These are phyloP conservation scores for Elsinoe arachidis DNA, from an alignment of 2,329 filamentous ascomycete species.

Conservation along the genomic window DNA sequence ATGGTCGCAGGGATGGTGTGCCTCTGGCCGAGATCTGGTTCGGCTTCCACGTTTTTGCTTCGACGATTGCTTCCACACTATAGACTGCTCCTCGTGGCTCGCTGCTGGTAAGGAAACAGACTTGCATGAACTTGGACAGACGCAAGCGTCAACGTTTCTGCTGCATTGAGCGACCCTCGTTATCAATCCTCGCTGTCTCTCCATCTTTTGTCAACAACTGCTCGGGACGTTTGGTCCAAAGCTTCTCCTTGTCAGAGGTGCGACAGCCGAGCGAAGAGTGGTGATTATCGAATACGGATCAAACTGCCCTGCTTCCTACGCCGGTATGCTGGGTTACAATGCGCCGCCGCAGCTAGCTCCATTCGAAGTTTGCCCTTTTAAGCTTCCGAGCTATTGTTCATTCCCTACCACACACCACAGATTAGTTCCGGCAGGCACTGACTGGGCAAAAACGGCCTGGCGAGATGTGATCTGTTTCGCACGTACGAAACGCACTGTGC, in stretches of 20 bases:
- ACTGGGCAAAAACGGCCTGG: conserved; percentile 4
- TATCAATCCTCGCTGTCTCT: background rate
- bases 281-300: conserved; percentile 12
- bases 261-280: background rate
- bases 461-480: conserved; percentile 4
- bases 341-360: background rate
- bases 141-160: conserved; percentile 4
- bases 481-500: conserved; percentile 7
- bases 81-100: background rate
- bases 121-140: conserved; percentile 8
- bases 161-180: background rate
- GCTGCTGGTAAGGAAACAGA: background rate
- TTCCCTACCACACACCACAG: background rate
- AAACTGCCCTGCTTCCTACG: background rate
- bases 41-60: conserved; percentile 10
- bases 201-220: conserved; percentile 1
- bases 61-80: conserved; percentile 3
- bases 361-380: background rate
- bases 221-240: conserved; percentile 1
- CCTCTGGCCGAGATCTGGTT: conserved; percentile 9
- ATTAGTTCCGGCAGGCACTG: background rate
- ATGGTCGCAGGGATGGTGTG: background rate
- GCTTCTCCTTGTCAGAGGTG: background rate
- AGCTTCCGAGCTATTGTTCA: conserved; percentile 1
- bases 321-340: conserved; percentile 1